These are phyloP conservation scores for Eruca vesicaria DNA, from an alignment of 441 rosid genomes.

Conservation along the genomic window DNA sequence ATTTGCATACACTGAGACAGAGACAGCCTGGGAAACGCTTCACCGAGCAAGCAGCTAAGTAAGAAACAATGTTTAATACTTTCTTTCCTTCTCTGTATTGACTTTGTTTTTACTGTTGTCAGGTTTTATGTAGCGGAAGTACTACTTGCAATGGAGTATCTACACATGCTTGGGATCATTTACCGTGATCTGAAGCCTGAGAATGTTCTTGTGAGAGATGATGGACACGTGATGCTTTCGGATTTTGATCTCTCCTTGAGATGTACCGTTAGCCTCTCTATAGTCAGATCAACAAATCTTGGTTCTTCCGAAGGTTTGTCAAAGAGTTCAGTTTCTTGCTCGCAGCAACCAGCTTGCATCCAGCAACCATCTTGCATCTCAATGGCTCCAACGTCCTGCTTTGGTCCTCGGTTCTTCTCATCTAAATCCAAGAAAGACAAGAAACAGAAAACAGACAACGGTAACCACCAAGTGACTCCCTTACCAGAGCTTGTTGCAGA, in stretches of 20 bases:
- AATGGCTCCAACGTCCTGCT: conserved; percentile 56
- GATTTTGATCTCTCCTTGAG: neutral
- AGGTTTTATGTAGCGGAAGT: conserved; percentile 90
- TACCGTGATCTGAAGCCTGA: conserved; percentile 95
- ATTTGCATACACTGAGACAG: conserved; percentile 77
- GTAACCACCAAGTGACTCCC: conserved; percentile 1
- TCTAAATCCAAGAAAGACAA: conserved; percentile 57
- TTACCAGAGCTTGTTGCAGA: neutral
- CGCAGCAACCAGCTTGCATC: conserved; percentile 51
- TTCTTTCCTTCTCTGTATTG: neutral
- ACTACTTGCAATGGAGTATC: conserved; percentile 78
- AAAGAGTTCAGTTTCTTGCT: conserved; percentile 56
- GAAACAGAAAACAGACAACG: conserved; percentile 48
- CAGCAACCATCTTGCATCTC: conserved; percentile 52
- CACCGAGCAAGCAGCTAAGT: conserved; percentile 81
- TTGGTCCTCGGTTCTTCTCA: conserved; percentile 52
- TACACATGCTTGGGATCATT: conserved; percentile 82
- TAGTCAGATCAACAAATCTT: conserved; percentile 47
- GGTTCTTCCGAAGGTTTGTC: conserved; percentile 46
- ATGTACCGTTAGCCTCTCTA: conserved; percentile 38
- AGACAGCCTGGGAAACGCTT: conserved; percentile 75
- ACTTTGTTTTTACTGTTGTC: conserved; percentile 20
- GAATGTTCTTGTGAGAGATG: conserved; percentile 83
- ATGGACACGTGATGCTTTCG: conserved; percentile 91
- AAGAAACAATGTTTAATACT: neutral